phyloP scores from a whole-genome alignment of 257 asterid species.

The Asclepias syriaca region DNA sequence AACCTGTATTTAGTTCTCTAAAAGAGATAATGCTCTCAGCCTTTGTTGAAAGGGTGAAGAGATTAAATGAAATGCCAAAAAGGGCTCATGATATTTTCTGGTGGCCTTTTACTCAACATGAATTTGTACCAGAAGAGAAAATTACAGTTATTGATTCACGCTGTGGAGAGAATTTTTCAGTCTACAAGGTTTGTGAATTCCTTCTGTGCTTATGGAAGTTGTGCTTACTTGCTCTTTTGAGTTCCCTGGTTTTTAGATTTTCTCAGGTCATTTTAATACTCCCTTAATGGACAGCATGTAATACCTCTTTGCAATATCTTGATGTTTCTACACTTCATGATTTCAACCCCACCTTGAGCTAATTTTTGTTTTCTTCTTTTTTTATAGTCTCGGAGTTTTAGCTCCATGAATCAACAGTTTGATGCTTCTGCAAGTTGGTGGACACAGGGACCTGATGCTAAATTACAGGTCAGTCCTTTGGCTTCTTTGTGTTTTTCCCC shows the following conservation, averaged over 20 bases:
- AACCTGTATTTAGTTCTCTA: slow-evolving; percentile 58
- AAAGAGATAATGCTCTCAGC: slow-evolving; percentile 66
- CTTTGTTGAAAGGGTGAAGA: slow-evolving; percentile 49
- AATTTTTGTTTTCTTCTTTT: slow-evolving; percentile 17
- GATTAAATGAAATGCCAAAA: slow-evolving; percentile 66
- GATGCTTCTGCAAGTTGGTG: slow-evolving; percentile 99
- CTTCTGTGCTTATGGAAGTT: background rate
- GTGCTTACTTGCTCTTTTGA: slow-evolving; percentile 3
- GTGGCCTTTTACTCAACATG: slow-evolving; percentile 99
- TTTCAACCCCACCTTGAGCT: slow-evolving; percentile 18
- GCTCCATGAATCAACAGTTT: slow-evolving; percentile 68
- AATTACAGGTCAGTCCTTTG: slow-evolving; percentile 72
- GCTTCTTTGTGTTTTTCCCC: slow-evolving; percentile 15
- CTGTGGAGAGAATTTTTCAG: slow-evolving; percentile 88
- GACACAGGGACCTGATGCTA: slow-evolving; percentile 97
- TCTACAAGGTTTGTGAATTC: slow-evolving; percentile 53
- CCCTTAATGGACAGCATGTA: background rate
- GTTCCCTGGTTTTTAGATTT: background rate
- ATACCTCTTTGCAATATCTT: background rate
- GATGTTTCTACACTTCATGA: background rate
- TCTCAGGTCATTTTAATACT: background rate
- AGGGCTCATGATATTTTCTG: slow-evolving; percentile 69
- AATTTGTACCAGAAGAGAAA: slow-evolving; percentile 65
- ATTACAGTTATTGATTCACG: slow-evolving; percentile 96
- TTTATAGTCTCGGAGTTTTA: slow-evolving; percentile 35